Percentiles rank a stretch among this genome's conserved stretches.
These are phyloP conservation scores for Lasiosphaeriaceae sp. DNA, from an alignment of 495 filamentous ascomycete genomes.

Conservation along the genomic window DNA sequence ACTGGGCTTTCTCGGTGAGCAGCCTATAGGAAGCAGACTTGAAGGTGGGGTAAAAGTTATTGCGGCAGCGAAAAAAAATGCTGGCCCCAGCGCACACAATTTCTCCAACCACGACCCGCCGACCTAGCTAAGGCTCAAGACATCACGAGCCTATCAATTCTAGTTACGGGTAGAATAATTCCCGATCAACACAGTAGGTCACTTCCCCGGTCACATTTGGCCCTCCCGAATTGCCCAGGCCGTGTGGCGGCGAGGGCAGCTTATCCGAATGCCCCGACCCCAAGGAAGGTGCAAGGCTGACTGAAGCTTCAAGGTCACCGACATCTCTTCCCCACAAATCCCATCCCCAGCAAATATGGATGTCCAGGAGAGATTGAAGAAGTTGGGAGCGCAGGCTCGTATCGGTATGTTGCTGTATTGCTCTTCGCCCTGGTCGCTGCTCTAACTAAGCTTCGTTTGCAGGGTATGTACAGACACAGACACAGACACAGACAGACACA, in stretches of 20 bases:
- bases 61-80: slow-evolving; percentile 34
- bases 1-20: neutral
- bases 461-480: slow-evolving; percentile 7
- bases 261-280: neutral
- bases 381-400: slow-evolving; percentile 70
- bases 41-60: slow-evolving; percentile 32
- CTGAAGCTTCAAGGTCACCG: slow-evolving; percentile 16
- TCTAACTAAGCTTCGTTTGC: slow-evolving; percentile 3
- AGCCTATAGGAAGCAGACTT: slow-evolving; percentile 13
- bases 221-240: neutral
- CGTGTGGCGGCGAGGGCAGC: neutral
- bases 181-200: slow-evolving; percentile 22
- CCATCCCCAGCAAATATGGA: slow-evolving; percentile 53
- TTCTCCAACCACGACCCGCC: slow-evolving; percentile 29
- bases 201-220: slow-evolving; percentile 2
- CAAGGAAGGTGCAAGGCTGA: slow-evolving; percentile 7
- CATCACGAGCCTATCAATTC: slow-evolving; percentile 26
- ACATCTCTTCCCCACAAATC: slow-evolving; percentile 18
- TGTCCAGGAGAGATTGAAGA: slow-evolving; percentile 65
- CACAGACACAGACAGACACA: neutral
- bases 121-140: slow-evolving; percentile 21
- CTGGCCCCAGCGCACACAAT: slow-evolving; percentile 33
- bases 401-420: slow-evolving; percentile 61
- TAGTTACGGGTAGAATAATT: slow-evolving; percentile 15
- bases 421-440: slow-evolving; percentile 1